phyloP scores from a whole-genome alignment of 306 rosid species.

The Cyclanthera cordifolia region DNA sequence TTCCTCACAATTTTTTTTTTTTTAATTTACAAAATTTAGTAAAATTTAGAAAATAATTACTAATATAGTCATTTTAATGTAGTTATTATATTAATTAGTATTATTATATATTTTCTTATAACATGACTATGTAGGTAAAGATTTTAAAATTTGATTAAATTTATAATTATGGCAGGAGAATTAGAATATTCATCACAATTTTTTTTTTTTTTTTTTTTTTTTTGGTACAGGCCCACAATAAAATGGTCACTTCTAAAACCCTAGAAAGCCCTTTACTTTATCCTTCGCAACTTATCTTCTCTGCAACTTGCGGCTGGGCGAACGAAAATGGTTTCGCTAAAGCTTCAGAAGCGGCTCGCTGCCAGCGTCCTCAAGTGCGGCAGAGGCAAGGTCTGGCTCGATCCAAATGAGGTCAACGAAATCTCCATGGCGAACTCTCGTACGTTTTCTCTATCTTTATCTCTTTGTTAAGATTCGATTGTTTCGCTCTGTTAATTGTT shows the following conservation, averaged over 20 bases:
- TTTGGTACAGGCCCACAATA: background rate
- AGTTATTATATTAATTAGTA: no score
- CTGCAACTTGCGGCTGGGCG: background rate
- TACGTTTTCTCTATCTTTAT: constrained; percentile 14
- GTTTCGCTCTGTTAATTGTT: background rate
- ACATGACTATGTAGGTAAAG: no score
- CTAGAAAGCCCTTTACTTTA: background rate
- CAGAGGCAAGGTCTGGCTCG: constrained; percentile 90
- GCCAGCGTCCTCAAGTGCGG: constrained; percentile 92
- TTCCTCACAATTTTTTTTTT: no score
- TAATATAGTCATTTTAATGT: no score
- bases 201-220: no score
- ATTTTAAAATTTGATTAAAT: no score
- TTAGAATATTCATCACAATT: no score
- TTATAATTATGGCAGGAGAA: no score
- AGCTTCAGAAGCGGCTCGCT: constrained; percentile 84
- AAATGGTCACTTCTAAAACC: constrained; percentile 2
- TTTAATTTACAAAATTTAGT: no score
- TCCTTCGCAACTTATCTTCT: background rate
- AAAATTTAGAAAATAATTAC: no score
- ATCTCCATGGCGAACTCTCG: constrained; percentile 98
- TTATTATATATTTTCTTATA: no score
- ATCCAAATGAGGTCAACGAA: constrained; percentile 81
- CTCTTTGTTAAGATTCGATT: background rate
- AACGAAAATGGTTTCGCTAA: constrained; percentile 66